Base-by-base conservation (phyloP, 2,329 filamentous ascomycete species). In the Colletotrichum truncatum region DNA sequence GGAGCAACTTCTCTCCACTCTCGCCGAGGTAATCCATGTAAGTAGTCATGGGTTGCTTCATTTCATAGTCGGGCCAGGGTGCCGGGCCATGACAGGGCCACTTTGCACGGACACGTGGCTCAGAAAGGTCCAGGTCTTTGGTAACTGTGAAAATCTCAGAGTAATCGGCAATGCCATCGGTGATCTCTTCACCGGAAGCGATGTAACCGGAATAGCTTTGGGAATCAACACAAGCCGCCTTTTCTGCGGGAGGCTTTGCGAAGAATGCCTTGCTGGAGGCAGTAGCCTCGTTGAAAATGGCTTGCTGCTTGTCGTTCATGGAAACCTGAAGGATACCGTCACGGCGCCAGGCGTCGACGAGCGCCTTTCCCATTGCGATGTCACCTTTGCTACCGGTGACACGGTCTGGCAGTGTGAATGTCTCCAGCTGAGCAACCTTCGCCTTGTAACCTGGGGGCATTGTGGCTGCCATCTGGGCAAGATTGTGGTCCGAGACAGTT, bases 81-180 rank as follows among this genome's bases (percentile, higher is more conserved):
- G 78, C 81, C 3, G 80, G 79, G 0, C 83, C 83, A 65, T 85
- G 83, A 67, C 81, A 84, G 0, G 82, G 83, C 82, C 83, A 84
- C 26, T 76, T 74, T 4, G 71, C 72, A 18, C 70, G 69, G 4
- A 84, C 81, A 2, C 82, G 74, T 1, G 71, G 67, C 49, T 85
- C 81, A 4, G 73, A 64, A 2, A 71, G 64, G 4, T 71, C 70
- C 6, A 85, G 71, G 51, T 85, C 82, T 63, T 84, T 85, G 11
- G 80, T 84, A 16, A 85, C 80, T 2, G 83, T 85, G 65, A 84
- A 85, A 30, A 85, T 84, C 70, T 85, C 83, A 1, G 80, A 83
- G 68, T 84, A 85, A 69, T 85, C 83, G 14, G 81, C 81, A 25
- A 85, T 76, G 34, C 82, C 82, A 57, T 81, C 76, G 3, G 81